Evolutionary conservation across 2,329 filamentous ascomycete genomes (phyloP).

Genomic region (Exophiala sideris): DNA sequence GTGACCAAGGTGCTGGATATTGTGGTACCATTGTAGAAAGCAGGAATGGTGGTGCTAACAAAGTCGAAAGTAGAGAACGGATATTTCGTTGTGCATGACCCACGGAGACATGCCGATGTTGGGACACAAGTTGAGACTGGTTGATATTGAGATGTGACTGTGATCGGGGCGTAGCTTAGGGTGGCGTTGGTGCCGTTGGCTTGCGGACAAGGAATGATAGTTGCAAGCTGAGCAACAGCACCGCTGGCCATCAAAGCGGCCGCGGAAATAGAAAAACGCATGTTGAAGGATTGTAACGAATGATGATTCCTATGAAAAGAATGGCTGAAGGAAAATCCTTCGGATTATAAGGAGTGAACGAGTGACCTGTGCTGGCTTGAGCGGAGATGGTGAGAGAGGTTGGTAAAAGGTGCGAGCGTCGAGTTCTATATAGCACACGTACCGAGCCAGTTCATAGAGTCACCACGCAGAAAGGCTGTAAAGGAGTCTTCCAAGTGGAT

Average conservation of each 20-base stretch:
- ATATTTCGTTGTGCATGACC: constrained; percentile 15
- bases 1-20: constrained; percentile 17
- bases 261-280: constrained; percentile 16
- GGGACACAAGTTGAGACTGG: constrained; percentile 18
- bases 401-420: constrained; percentile 9
- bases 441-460: constrained; percentile 6
- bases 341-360: constrained; percentile 16
- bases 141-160: constrained; percentile 22
- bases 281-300: constrained; percentile 15
- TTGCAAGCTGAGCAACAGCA: constrained; percentile 17
- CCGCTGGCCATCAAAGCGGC: constrained; percentile 15
- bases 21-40: constrained; percentile 12
- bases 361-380: constrained; percentile 17
- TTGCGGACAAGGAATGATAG: constrained; percentile 17
- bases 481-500: constrained; percentile 7
- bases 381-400: constrained; percentile 7
- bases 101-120: constrained; percentile 14
- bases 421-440: constrained; percentile 14
- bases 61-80: constrained; percentile 20
- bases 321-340: constrained; percentile 21
- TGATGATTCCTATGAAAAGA: constrained; percentile 7
- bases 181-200: constrained; percentile 1
- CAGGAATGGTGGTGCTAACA: constrained; percentile 25
- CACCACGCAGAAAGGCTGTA: neutral
- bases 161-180: constrained; percentile 8